phyloP scores from a whole-genome alignment of 495 filamentous ascomycete genomes.

The Tuber microsphaerosporum region DNA sequence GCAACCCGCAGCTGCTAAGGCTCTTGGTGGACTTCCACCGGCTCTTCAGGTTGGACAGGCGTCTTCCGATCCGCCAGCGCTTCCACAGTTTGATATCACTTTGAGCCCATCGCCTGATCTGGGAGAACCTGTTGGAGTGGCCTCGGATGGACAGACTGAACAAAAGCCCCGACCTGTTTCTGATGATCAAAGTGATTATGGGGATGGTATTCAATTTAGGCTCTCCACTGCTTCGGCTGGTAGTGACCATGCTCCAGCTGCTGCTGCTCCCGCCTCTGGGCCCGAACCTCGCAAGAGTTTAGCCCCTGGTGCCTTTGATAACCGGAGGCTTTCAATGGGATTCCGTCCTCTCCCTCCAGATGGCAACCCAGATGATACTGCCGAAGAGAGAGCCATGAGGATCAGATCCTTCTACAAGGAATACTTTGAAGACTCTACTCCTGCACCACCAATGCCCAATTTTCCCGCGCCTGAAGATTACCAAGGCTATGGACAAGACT shows the following conservation, averaged over 20 bases:
- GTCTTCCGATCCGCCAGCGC: constrained; percentile 1
- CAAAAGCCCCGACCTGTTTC: constrained; percentile 37
- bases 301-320: constrained; percentile 48
- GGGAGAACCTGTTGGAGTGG: background rate
- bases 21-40: constrained; percentile 10
- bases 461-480: constrained; percentile 23
- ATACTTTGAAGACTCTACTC: constrained; percentile 86
- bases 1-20: constrained; percentile 17
- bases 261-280: constrained; percentile 32
- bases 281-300: constrained; percentile 34
- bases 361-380: constrained; percentile 63
- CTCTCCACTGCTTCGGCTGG: constrained; percentile 44
- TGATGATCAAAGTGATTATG: constrained; percentile 57
- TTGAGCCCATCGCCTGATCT: constrained; percentile 19
- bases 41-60: constrained; percentile 11
- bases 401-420: constrained; percentile 99
- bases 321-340: constrained; percentile 73
- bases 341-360: constrained; percentile 88
- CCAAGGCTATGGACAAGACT: constrained; percentile 17
- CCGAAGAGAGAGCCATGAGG: constrained; percentile 87
- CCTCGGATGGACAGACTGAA: constrained; percentile 9
- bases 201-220: constrained; percentile 54
- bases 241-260: constrained; percentile 29
- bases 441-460: constrained; percentile 47
- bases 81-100: constrained; percentile 31